Percentiles rank a stretch among this genome's conserved stretches.
These are phyloP conservation scores for Speleostelium caveatum DNA, from an alignment of 78 protist genomes.

Conservation along the genomic window DNA sequence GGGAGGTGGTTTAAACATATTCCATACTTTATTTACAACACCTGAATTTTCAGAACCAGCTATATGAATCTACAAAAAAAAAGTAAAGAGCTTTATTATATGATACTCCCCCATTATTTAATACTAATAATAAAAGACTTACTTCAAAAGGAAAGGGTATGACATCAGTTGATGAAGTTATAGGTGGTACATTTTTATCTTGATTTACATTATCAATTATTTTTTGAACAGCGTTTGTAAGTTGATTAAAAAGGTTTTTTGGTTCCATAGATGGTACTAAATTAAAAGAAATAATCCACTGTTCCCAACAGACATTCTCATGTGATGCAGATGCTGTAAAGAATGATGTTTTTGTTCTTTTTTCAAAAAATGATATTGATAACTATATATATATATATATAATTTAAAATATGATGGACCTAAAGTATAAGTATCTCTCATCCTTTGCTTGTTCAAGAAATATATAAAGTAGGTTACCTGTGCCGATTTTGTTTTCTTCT, in stretches of 20 bases:
- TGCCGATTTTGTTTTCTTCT: conserved; percentile 23
- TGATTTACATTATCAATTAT: conserved; percentile 55
- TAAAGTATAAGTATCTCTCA: not conserved
- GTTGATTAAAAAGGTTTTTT: conserved; percentile 6
- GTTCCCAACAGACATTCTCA: conserved; percentile 71
- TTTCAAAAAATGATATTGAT: conserved; percentile 51
- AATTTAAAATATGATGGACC: not conserved
- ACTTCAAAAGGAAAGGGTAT: conserved; percentile 33
- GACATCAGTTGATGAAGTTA: conserved; percentile 15
- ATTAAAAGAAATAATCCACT: conserved; percentile 51
- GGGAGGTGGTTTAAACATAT: conserved; percentile 57
- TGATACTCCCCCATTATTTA: not conserved
- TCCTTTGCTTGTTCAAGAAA: not conserved
- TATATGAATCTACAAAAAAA: not conserved
- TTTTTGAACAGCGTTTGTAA: conserved; percentile 10
- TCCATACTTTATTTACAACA: conserved; percentile 35
- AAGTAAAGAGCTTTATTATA: not conserved
- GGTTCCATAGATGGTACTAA: conserved; percentile 35
- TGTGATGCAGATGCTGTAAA: not conserved
- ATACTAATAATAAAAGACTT: not conserved
- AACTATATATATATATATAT: not conserved
- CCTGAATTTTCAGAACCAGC: conserved; percentile 43
- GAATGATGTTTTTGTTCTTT: conserved; percentile 42
- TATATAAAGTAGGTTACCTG: not conserved
- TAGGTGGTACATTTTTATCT: conserved; percentile 55